Percentiles rank a stretch among this genome's conserved stretches.
Evolutionary conservation across 169 alveolate genomes (phyloP).

Genomic region (Pseudocohnilembus persalinus): DNA sequence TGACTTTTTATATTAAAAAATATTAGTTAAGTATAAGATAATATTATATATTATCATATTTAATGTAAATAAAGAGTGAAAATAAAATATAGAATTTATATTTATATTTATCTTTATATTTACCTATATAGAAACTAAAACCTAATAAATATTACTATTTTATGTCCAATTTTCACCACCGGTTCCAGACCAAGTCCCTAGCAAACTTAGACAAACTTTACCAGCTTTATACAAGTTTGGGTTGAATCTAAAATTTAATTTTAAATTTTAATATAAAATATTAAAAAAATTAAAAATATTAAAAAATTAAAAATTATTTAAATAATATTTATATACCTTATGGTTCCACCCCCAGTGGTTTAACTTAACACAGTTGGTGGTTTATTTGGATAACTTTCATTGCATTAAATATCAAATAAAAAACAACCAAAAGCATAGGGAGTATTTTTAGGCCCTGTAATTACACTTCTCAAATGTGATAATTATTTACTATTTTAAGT

Average conservation of each 20-base stretch:
- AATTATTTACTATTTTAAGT: conserved; percentile 44
- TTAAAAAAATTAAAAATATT: too few species aligned
- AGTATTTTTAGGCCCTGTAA: conserved; percentile 56
- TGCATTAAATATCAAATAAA: conserved; percentile 46
- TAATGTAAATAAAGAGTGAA: too few species aligned
- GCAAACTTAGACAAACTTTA: conserved; percentile 81
- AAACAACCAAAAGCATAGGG: conserved; percentile 60
- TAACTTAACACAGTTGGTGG: conserved; percentile 82
- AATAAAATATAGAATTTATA: too few species aligned
- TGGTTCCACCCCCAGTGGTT: conserved; percentile 86
- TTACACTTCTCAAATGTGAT: conserved; percentile 43
- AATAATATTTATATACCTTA: conserved; percentile 4
- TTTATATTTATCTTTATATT: too few species aligned
- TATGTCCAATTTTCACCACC: conserved; percentile 54
- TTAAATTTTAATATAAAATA: too few species aligned
- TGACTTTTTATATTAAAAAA: conserved; percentile 16
- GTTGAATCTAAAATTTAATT: conserved; percentile 79
- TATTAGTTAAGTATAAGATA: not conserved
- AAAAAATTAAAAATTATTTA: too few species aligned
- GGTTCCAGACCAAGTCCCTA: conserved; percentile 88
- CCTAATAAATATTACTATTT: conserved; percentile 36
- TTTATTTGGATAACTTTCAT: conserved; percentile 39
- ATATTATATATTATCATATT: not conserved
- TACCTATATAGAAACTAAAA: conserved; percentile 46
- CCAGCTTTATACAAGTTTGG: conserved; percentile 89